A percentile compares a stretch with the other conserved stretches of the same genome.
phyloP scores from a whole-genome alignment of 2,329 filamentous ascomycete species.

The Talaromyces amestolkiae region DNA sequence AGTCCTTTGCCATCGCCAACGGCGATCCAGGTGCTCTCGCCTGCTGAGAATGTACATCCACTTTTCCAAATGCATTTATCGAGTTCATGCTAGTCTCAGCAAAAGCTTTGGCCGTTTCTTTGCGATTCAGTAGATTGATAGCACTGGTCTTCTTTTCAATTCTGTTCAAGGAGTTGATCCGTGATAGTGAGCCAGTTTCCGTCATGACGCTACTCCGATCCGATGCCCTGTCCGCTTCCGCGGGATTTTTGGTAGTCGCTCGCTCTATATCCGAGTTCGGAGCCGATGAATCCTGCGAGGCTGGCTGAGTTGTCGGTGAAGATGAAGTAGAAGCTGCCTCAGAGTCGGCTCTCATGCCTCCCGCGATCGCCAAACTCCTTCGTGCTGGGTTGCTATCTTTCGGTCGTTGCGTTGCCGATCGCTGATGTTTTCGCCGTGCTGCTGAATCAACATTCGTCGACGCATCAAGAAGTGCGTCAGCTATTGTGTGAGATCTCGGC shows the following conservation, averaged over 20 bases:
- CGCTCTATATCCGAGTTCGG: conserved; percentile 34
- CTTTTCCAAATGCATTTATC: conserved; percentile 62
- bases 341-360: conserved; percentile 28
- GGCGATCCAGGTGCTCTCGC: conserved; percentile 37
- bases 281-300: conserved; percentile 35
- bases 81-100: conserved; percentile 65
- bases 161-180: conserved; percentile 28
- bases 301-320: conserved; percentile 33
- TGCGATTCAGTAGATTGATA: conserved; percentile 59
- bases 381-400: conserved; percentile 29
- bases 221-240: conserved; percentile 25
- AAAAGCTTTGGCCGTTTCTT: conserved; percentile 58
- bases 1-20: conserved; percentile 37
- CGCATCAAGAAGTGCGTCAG: conserved; percentile 86
- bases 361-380: conserved; percentile 21
- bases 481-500: conserved; percentile 69
- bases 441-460: conserved; percentile 80
- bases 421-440: conserved; percentile 43
- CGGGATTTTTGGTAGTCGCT: conserved; percentile 25
- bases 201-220: conserved; percentile 33
- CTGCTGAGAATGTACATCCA: conserved; percentile 54
- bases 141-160: conserved; percentile 52
- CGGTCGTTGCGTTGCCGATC: conserved; percentile 41
- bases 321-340: conserved; percentile 33
- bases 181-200: conserved; percentile 30